These are phyloP conservation scores for Pholiota adiposa DNA, from an alignment of 1,284 basidiomycete genomes.

Conservation along the genomic window DNA sequence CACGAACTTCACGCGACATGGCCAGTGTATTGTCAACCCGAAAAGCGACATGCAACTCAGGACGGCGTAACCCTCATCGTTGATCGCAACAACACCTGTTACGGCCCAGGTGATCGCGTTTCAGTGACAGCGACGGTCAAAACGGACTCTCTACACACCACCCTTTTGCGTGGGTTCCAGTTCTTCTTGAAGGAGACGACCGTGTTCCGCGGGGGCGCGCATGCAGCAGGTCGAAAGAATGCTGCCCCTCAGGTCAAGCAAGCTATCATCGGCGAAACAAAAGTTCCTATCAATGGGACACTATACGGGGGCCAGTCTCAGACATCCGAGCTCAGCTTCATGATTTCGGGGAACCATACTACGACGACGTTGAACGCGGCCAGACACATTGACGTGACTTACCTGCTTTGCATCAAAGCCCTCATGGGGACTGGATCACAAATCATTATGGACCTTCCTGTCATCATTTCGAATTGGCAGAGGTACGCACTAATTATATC, in stretches of 20 bases:
- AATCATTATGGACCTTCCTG: slow-evolving; percentile 71
- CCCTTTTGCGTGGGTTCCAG: slow-evolving; percentile 80
- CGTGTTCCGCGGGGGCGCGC: slow-evolving; percentile 63
- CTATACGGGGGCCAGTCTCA: slow-evolving; percentile 74
- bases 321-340: slow-evolving; percentile 68
- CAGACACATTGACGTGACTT: slow-evolving; percentile 81
- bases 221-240: slow-evolving; percentile 55
- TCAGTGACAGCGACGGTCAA: slow-evolving; percentile 71
- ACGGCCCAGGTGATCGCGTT: slow-evolving; percentile 84
- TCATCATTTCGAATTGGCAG: slow-evolving; percentile 83
- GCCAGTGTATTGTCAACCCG: slow-evolving; percentile 84
- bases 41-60: slow-evolving; percentile 66
- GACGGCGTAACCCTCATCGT: slow-evolving; percentile 77
- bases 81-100: slow-evolving; percentile 77
- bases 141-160: slow-evolving; percentile 65
- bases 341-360: slow-evolving; percentile 71
- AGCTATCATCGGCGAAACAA: slow-evolving; percentile 61
- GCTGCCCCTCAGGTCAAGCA: slow-evolving; percentile 61
- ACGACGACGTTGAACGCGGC: slow-evolving; percentile 79
- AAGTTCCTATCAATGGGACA: slow-evolving; percentile 71
- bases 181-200: slow-evolving; percentile 77
- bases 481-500: slow-evolving; percentile 48
- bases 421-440: slow-evolving; percentile 70
- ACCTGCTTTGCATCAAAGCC: slow-evolving; percentile 77
- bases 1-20: slow-evolving; percentile 89